Base-by-base conservation (phyloP, 306 rosid species). In the Glycine latifolia region DNA sequence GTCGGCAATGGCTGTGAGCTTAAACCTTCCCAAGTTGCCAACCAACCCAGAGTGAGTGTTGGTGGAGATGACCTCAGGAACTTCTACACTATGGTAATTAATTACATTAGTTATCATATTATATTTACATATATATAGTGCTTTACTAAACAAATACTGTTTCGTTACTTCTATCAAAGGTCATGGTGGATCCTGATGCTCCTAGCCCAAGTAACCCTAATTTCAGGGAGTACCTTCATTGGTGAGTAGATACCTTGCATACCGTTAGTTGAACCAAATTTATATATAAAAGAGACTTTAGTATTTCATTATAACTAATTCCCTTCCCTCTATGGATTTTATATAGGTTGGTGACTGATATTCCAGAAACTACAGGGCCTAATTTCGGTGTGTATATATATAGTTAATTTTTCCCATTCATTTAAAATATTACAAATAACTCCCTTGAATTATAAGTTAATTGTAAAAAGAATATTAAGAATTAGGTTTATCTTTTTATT, bases 31-130 rank as follows among this genome's bases (percentile, higher is more conserved):
- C 79, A 72, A 0, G 76, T 87, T 67, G 31, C 6, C 11, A 73
- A 73, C 55, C 85, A 60, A 47, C 89, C 89, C 0, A 79, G 82
- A 77, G 84, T 81, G 3, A 60, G 9, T 52, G 41, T 84, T 78
- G 89, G 89, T 0, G 89, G 89, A 13, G 69, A 87, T 66, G 87
- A 87, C 37, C 87, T 87, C 56, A 81, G 89, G 46, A 77, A 61
- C 81, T 46, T 73, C 61, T 84, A 73, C 47, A 84, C 89, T 1
- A 75, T 87, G 47, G 89, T 86, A 86, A 63, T 66, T 79, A 71
- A 54, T 78, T 54, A 37, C 46, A 67, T 65, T 35, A 12, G 71
- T 63, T 35, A 2, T 37, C 16, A 31, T 63, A 31, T 26, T 0
- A 26, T 26, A 26, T 26, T 26, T 26, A 26, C 31, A 26, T 26